Base-by-base conservation (phyloP, 768 basidiomycete species). In the Leccinum olivaceopallidum region DNA sequence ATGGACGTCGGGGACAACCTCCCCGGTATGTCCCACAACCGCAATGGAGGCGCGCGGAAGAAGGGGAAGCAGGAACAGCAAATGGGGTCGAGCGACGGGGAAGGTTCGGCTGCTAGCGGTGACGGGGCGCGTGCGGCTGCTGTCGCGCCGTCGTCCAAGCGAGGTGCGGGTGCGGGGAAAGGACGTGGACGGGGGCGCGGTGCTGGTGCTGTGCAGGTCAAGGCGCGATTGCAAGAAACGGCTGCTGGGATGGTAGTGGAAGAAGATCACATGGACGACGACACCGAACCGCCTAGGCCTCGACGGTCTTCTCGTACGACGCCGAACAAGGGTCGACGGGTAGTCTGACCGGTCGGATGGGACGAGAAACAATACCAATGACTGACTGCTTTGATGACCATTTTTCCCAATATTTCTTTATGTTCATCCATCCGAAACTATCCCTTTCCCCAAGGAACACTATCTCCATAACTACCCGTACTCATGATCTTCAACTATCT, bases 301-400 rank as follows among this genome's bases (percentile, higher is more conserved):
- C 70, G 79, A 56, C 70, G 78, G 44, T 76, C 78, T 16, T 48
- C 68, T 22, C 77, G 78, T 32, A 67, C 72, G 20, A 60, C 71
- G 3, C 73, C 75, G 18, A 71, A 73, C 66, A 79, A 76, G 62
- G 66, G 66, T 36, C 69, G 67, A 20, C 57, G 22, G 51, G 61
- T n/a, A 44, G 9, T 30, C 32, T 71, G 24, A 60, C n/a, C 5
- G 44, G 37, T 47, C 52, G 8, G n/a, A 44, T 13, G n/a, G 52
- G 4, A 24, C 22, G 22, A 32, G 22, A n/a, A 24, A 26, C 20
- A 12, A 37, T 13, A 24, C 42, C 42, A 44, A 44, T n/a, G 18
- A 44, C 42, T 44, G 42, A 60, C 28, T 58, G 18, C 37, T 56
- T 58, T 12, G 53, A 60, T 37, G 54, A 28, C 42, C 32, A 53